Evolutionary conservation across 768 basidiomycete species (phyloP).

Genomic region (Leccinum olivaceopallidum): DNA sequence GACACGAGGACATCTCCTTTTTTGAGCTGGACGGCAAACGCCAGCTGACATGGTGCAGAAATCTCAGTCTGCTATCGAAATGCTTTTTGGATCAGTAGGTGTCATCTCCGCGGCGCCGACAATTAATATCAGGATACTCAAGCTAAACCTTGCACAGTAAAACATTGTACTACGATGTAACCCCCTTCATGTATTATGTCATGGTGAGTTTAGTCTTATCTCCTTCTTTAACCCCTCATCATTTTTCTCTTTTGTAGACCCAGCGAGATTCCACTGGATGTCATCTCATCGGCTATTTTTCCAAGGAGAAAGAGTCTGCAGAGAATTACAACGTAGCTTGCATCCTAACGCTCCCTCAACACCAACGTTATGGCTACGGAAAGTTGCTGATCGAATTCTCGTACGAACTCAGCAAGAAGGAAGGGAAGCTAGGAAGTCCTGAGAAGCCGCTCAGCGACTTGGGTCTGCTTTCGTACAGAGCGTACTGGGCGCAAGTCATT

Average conservation of each 20-base stretch:
- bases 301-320: slow-evolving; percentile 97
- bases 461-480: slow-evolving; percentile 88
- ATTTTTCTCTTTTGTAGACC: slow-evolving; percentile 42
- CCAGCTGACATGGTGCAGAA: slow-evolving; percentile 95
- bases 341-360: slow-evolving; percentile 97
- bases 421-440: slow-evolving; percentile 93
- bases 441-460: slow-evolving; percentile 97
- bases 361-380: slow-evolving; percentile 95
- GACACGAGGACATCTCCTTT: slow-evolving; percentile 94
- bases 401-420: slow-evolving; percentile 96
- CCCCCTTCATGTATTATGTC: slow-evolving; percentile 99
- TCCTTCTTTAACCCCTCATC: background rate
- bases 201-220: slow-evolving; percentile 60
- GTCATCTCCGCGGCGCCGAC: slow-evolving; percentile 15
- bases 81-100: slow-evolving; percentile 97
- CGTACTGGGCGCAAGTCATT: slow-evolving; percentile 97
- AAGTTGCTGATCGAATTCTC: slow-evolving; percentile 97
- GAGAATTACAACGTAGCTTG: slow-evolving; percentile 99
- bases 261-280: slow-evolving; percentile 88
- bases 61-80: slow-evolving; percentile 94
- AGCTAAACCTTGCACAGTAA: slow-evolving; percentile 57
- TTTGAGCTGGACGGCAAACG: slow-evolving; percentile 98
- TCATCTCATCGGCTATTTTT: slow-evolving; percentile 97
- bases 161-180: slow-evolving; percentile 99
- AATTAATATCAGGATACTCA: slow-evolving; percentile 7